Percentiles rank a stretch among this genome's conserved stretches.
Evolutionary conservation across 1,284 basidiomycete genomes (phyloP).

Genomic region (Cronartium ribicola): DNA sequence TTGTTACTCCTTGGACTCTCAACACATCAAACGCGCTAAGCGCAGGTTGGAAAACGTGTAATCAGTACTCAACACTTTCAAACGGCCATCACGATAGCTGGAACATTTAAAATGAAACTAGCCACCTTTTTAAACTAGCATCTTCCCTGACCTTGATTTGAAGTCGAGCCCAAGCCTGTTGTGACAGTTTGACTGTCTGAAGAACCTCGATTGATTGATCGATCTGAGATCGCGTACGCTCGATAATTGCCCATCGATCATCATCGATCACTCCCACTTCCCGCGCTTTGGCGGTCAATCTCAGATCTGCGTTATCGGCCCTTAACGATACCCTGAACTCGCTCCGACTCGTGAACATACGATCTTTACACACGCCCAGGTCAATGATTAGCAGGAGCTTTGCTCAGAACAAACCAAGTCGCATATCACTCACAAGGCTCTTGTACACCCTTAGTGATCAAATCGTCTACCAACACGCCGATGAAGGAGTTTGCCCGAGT

Average conservation of each 20-base stretch:
- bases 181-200: slow-evolving; percentile 50
- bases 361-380: slow-evolving; percentile 57
- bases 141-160: slow-evolving; percentile 51
- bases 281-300: slow-evolving; percentile 69
- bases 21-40: slow-evolving; percentile 70
- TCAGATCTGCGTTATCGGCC: slow-evolving; percentile 78
- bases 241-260: slow-evolving; percentile 61
- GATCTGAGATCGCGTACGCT: slow-evolving; percentile 57
- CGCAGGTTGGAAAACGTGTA: not conserved
- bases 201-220: slow-evolving; percentile 58
- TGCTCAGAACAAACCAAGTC: not conserved
- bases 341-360: slow-evolving; percentile 86
- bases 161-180: slow-evolving; percentile 49
- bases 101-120: too few species aligned
- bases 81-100: too few species aligned
- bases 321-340: slow-evolving; percentile 82
- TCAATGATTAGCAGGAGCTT: not conserved
- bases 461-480: slow-evolving; percentile 85
- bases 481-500: slow-evolving; percentile 75
- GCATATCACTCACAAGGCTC: slow-evolving; percentile 61
- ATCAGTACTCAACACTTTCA: not conserved
- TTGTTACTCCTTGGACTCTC: slow-evolving; percentile 61
- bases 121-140: slow-evolving; percentile 47
- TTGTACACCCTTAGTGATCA: slow-evolving; percentile 77
- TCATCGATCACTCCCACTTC: slow-evolving; percentile 62